These are phyloP conservation scores for Dentipellis fragilis DNA, from an alignment of 768 basidiomycete species.

Conservation along the genomic window DNA sequence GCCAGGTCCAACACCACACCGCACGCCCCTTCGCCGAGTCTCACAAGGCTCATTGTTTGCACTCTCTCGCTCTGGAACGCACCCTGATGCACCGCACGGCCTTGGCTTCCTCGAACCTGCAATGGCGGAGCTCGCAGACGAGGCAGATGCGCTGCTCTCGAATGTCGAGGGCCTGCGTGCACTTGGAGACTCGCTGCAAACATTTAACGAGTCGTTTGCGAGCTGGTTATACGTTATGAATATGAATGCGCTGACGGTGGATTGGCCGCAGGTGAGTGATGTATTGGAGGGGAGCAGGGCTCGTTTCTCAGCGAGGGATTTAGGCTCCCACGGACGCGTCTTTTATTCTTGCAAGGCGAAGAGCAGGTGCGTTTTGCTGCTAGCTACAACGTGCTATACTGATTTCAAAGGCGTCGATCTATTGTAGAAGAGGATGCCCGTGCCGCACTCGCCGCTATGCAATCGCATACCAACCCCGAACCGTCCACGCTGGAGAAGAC, in stretches of 20 bases:
- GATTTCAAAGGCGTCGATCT: background rate
- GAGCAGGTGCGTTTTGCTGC: constrained; percentile 40
- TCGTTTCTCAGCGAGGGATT: background rate
- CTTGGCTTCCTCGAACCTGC: constrained; percentile 81
- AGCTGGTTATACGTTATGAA: constrained; percentile 87
- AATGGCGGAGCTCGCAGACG: constrained; percentile 80
- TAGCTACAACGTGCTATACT: background rate
- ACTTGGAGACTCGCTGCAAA: constrained; percentile 66
- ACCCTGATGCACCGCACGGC: constrained; percentile 70
- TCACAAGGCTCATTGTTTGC: constrained; percentile 88
- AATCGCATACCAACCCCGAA: constrained; percentile 25
- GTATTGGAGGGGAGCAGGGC: background rate
- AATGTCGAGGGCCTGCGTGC: constrained; percentile 65
- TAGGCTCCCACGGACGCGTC: constrained; percentile 17
- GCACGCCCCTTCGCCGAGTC: constrained; percentile 80
- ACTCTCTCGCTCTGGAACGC: constrained; percentile 66
- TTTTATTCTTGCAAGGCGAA: constrained; percentile 44
- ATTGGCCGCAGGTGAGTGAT: constrained; percentile 72
- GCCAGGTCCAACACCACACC: constrained; percentile 38
- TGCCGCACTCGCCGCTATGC: constrained; percentile 43
- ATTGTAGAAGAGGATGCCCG: constrained; percentile 50
- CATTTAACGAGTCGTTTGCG: constrained; percentile 90
- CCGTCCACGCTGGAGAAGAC: constrained; percentile 23
- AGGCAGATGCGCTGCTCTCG: constrained; percentile 68
- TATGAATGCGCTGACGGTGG: constrained; percentile 91